Base-by-base conservation (phyloP, 148 eudicot species). In the Fagopyrum tataricum region DNA sequence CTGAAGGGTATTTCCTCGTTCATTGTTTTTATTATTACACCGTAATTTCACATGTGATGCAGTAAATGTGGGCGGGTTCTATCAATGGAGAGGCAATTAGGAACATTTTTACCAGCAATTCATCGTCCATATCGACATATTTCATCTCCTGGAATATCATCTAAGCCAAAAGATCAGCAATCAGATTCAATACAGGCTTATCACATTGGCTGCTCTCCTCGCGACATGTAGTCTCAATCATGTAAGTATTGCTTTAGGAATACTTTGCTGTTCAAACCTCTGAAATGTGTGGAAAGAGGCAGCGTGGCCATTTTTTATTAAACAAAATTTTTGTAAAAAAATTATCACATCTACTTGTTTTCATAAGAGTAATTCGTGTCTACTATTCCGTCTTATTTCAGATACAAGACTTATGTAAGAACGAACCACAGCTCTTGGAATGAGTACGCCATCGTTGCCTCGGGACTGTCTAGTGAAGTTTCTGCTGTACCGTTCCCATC, bases 41-140 rank as follows among this genome's bases (percentile, higher is more conserved):
- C 15, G 71, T 67, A 39, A 40, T 67, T 67, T 17, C 18, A 52
- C 17, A 42, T 59, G 37, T 59, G 67, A 64, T 81, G 80, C 95
- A 91, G 98, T 79, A 94, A 91, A 81, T 94, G 98, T 83, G 84
- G 87, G 17, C 85, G 88, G 37, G 76, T 89, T 62, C 76, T 91
- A 44, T 78, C 90, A 69, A 89, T 91, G 90, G 97, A 91, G 83
- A 89, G 80, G 82, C 91, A 94, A 73, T 84, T 85, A 44, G 85
- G 83, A 58, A 40, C 85, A 49, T 42, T 91, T 47, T 78, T 94
- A 77, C 98, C 98, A 76, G 96, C 98, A 13, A 89, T 91, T 74
- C 82, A 82, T 61, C 92, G 95, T 46, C 85, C 95, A 71, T 94
- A 86, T 75, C 79, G 79, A 23, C 76, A 81, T 64, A 83, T 89